Evolutionary conservation across 768 basidiomycete species (phyloP), one percentile per base, ranked within the genome.

Genomic region (Boletus pseudo-olivaceus): DNA sequence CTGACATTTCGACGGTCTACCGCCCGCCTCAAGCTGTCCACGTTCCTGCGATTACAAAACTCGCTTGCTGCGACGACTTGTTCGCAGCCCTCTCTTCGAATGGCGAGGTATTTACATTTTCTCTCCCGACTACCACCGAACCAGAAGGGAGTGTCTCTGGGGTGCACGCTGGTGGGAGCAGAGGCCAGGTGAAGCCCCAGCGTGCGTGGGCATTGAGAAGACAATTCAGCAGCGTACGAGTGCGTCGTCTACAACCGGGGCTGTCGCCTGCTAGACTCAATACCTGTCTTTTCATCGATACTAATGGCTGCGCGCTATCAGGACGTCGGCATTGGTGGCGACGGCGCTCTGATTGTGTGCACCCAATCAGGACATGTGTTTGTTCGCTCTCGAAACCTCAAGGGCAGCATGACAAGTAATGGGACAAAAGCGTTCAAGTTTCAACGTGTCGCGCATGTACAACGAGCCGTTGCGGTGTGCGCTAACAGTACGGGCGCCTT

Each of bases 321-420:
- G 85, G 96, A 98, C 62, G 88, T 96, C 9, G 93, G 93, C 0
- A 76, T 98, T 14, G 92, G 93, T 19, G 76, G 84, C 1, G 93
- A 97, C 58, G 92, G 94, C 5, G 82, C 88, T 15, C 82, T 97
- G 64, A 87, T 97, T 65, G 80, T 98, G 43, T 97, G 92, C 72
- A 98, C 96, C 2, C 84, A 89, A 57, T 95, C 96, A 5, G 96
- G 96, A 0, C 94, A 98, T 62, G 94, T 96, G 32, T 98, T 88
- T 65, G 79, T 95, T 23, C 87, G 94, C 23, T 78, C 84, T 19
- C 81, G 92, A 27, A 82, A 73, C 54, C 56, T 57, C 50, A 72
- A 64, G 59, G 58, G 51, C 6, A 53, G 43, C 20, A 49, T 50
- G 66, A 68, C 55, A 48, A 63, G 62, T 26, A 58, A 40, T 42